Percentiles rank a stretch among this genome's conserved stretches.
phyloP scores from a whole-genome alignment of 805 yeast species.

The Yarrowia bubula region DNA sequence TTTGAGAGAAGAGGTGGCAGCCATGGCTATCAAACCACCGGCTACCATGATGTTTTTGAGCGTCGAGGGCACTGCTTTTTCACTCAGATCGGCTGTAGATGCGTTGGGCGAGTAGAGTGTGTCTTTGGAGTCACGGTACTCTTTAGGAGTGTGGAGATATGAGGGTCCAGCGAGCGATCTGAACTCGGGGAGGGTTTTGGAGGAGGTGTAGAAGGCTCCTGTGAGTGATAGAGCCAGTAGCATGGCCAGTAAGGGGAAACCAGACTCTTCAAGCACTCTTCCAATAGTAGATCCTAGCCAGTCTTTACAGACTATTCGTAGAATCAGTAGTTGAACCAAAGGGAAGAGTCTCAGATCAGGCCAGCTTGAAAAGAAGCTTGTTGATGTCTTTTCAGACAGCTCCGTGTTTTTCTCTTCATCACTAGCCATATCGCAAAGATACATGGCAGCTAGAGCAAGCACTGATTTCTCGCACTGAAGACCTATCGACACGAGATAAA shows the following conservation, averaged over 20 bases:
- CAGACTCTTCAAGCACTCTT: slow-evolving; percentile 3
- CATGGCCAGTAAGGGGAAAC: slow-evolving; percentile 1
- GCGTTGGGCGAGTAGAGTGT: slow-evolving; percentile 24
- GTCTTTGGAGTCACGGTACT: slow-evolving; percentile 23
- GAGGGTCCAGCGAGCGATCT: not conserved
- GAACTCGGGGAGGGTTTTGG: slow-evolving; percentile 10
- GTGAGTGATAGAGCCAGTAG: not conserved
- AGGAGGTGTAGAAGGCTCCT: not conserved
- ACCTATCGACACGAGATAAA: slow-evolving; percentile 9
- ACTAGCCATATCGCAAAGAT: not conserved
- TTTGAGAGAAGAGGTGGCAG: not conserved
- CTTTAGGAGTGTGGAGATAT: not conserved
- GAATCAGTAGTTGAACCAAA: not conserved
- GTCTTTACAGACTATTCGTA: slow-evolving; percentile 13
- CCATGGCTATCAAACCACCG: not conserved
- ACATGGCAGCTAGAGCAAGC: slow-evolving; percentile 12
- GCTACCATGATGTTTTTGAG: not conserved
- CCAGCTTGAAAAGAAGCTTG: not conserved
- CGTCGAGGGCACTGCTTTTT: not conserved
- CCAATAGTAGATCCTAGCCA: slow-evolving; percentile 13
- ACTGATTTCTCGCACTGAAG: slow-evolving; percentile 6
- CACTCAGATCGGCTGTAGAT: not conserved
- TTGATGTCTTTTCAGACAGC: not conserved
- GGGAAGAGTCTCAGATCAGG: not conserved
- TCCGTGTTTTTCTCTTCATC: slow-evolving; percentile 17